Base-by-base conservation (phyloP, 2,329 filamentous ascomycete species). In the Torrubiellomyces zombiae region DNA sequence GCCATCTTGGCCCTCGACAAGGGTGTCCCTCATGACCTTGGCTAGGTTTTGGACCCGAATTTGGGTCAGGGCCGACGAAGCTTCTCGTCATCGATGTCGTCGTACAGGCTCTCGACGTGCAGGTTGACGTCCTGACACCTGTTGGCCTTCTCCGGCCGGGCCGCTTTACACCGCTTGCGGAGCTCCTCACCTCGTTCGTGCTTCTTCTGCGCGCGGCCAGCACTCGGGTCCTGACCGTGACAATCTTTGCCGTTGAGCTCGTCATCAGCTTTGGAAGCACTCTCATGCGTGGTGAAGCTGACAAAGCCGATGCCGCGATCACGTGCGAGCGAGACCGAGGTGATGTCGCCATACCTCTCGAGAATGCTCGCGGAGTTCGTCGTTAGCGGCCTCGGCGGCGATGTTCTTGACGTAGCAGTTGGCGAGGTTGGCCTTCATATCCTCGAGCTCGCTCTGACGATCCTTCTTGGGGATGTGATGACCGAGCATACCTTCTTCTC, bases 381-480 rank as follows among this genome's bases (percentile, higher is more conserved):
- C 85, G 34, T 98, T 89, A 31, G 72, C 77, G 36, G 75, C 79
- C 25, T 94, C 85, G 18, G 60, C 46, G 44, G 75, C 71, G 42
- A 98, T 77, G 64, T 95, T 95, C 75, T 98, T 98, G 63, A 95
- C 82, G 62, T 95, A 98, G 56, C 95, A 75, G 56, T 98, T 98
- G 64, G 89, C 95, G 70, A 91, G 95, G 69, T 95, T 95, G 56
- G 89, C 89, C 76, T 95, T 95, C 86, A 98, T 95, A 69, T 95
- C 89, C 65, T 98, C 89, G 44, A 95, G 95, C 65, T 98, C 95
- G 80, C 82, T 93, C 71, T 95, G 89, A 46, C 89, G 86, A 51
- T 98, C 89, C 71, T 95, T 95, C 78, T 95, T 95, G 54, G 89
- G 85, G 47, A 98, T 95, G 62, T 98, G 89, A 60, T 94, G 85